Conservation (phyloP, 345 rosid species). For the Bruguiera gymnorhiza region DNA sequence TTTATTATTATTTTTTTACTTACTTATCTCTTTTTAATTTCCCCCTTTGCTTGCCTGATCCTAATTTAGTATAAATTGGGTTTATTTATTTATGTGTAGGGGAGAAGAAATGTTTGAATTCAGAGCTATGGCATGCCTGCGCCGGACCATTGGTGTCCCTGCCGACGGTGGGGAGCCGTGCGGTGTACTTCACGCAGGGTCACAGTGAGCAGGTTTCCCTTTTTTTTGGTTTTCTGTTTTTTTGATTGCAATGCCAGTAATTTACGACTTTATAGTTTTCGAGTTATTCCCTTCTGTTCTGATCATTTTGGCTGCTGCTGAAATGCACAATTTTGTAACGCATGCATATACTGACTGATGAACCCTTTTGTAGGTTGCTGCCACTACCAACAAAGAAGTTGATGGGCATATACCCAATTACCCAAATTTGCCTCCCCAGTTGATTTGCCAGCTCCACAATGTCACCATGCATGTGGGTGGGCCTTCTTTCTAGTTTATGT, state of each 20-base stretch:
- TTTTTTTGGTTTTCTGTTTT: not conserved
- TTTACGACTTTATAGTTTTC: no score
- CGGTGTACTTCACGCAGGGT: slow-evolving; percentile 36
- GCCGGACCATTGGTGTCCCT: slow-evolving; percentile 38
- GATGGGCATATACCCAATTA: slow-evolving; percentile 36
- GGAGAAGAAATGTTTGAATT: slow-evolving; percentile 34
- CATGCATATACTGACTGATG: no score
- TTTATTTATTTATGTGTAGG: slow-evolving; percentile 9
- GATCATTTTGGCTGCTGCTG: not conserved
- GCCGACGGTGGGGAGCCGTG: slow-evolving; percentile 31
- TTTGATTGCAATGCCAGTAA: not conserved
- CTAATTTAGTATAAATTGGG: not conserved
- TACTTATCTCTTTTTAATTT: no score
- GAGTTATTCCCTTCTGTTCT: no score
- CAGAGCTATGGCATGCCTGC: slow-evolving; percentile 39
- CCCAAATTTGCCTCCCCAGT: slow-evolving; percentile 30
- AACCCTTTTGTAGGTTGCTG: slow-evolving; percentile 19
- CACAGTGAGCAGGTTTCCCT: slow-evolving; percentile 33
- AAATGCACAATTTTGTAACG: no score
- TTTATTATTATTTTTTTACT: not conserved
- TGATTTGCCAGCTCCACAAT: slow-evolving; percentile 33
- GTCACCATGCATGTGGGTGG: slow-evolving; percentile 29
- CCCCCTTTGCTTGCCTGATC: not conserved
- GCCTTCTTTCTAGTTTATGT: not conserved
- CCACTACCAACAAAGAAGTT: slow-evolving; percentile 29